These are phyloP conservation scores for Puccinia polysora DNA, from an alignment of 1,284 basidiomycete genomes.

Conservation along the genomic window DNA sequence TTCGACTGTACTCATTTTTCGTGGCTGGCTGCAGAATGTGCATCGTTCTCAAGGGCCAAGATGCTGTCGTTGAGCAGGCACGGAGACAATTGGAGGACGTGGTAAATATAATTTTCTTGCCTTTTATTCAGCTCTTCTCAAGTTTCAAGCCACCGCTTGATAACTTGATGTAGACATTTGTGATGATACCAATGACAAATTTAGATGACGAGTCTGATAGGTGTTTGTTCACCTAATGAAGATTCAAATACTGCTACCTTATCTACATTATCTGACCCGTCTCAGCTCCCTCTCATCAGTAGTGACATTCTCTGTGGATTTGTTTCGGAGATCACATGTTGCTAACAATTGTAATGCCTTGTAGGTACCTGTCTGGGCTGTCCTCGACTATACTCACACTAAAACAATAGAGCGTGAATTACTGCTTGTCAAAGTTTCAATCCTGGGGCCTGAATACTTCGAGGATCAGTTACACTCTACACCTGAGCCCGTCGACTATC, in stretches of 20 bases:
- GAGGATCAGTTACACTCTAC: slow-evolving; percentile 68
- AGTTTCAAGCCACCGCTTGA: too few relatives aligned
- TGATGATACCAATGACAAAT: too few relatives aligned
- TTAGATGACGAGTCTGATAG: slow-evolving; percentile 24
- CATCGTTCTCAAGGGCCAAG: slow-evolving; percentile 92
- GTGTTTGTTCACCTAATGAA: neutral
- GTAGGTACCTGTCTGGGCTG: slow-evolving; percentile 96
- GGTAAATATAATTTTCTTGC: slow-evolving; percentile 58
- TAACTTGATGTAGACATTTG: too few relatives aligned
- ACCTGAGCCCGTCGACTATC: slow-evolving; percentile 9
- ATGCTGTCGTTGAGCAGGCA: slow-evolving; percentile 95
- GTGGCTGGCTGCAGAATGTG: slow-evolving; percentile 63
- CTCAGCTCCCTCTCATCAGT: too few relatives aligned
- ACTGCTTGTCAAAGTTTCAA: slow-evolving; percentile 84
- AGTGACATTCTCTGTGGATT: too few relatives aligned
- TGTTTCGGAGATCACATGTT: too few relatives aligned
- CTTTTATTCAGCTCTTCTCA: too few relatives aligned
- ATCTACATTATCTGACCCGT: slow-evolving; percentile 26
- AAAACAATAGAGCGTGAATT: slow-evolving; percentile 80
- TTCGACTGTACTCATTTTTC: neutral
- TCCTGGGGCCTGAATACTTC: slow-evolving; percentile 94
- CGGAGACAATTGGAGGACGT: slow-evolving; percentile 87
- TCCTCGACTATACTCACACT: slow-evolving; percentile 86
- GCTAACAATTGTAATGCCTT: too few relatives aligned
- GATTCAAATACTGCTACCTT: slow-evolving; percentile 12